These are phyloP conservation scores for Pichia kluyveri DNA, from an alignment of 805 yeast genomes.

Conservation along the genomic window DNA sequence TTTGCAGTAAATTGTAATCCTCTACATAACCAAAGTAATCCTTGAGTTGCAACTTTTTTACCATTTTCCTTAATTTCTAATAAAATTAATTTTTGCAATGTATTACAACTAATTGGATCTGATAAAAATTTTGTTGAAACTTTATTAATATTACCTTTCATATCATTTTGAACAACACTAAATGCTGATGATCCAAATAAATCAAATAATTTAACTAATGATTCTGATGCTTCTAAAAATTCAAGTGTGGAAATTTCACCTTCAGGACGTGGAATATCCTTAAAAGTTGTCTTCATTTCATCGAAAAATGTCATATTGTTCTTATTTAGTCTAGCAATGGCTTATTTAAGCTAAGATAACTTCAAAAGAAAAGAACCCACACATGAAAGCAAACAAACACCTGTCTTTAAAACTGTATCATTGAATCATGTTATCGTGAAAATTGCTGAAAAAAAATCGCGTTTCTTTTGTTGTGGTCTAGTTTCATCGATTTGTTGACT, in stretches of 20 bases:
- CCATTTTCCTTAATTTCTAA: constrained; percentile 59
- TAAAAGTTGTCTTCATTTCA: constrained; percentile 63
- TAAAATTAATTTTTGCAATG: constrained; percentile 70
- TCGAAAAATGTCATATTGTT: constrained; percentile 48
- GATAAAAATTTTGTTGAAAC: constrained; percentile 57
- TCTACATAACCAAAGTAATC: constrained; percentile 75
- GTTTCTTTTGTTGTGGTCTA: background rate
- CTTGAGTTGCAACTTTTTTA: constrained; percentile 77
- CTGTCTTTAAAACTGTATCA: too few relatives aligned
- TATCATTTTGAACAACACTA: constrained; percentile 74
- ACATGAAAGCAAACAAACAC: too few relatives aligned
- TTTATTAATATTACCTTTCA: constrained; percentile 79
- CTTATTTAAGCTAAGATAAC: too few relatives aligned
- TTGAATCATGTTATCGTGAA: too few relatives aligned
- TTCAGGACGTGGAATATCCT: constrained; percentile 59
- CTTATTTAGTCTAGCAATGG: background rate
- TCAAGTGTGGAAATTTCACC: constrained; percentile 62
- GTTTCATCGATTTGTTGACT: too few relatives aligned
- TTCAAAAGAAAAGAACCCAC: too few relatives aligned
- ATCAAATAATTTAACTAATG: constrained; percentile 75
- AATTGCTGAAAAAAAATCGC: background rate
- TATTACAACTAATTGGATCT: constrained; percentile 53
- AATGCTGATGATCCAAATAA: constrained; percentile 81
- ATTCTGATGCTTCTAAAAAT: constrained; percentile 77
- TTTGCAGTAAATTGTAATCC: constrained; percentile 88